phyloP scores from a whole-genome alignment of 2,329 filamentous ascomycete species.

The Sphaerulina vaccinii region DNA sequence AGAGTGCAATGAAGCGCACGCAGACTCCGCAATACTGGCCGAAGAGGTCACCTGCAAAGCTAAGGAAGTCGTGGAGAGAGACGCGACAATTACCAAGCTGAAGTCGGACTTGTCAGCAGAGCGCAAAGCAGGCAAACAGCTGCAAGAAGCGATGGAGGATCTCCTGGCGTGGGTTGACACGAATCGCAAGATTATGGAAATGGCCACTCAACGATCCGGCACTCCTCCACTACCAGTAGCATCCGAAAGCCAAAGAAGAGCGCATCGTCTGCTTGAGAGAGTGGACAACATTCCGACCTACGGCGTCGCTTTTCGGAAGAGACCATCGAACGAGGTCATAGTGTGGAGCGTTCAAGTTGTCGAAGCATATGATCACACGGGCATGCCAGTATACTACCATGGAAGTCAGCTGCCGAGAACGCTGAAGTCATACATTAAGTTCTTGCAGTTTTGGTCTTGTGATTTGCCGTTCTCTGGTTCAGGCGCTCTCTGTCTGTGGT shows the following conservation, averaged over 20 bases:
- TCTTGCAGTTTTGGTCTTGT: constrained; percentile 9
- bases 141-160: constrained; percentile 10
- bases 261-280: background rate
- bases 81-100: background rate
- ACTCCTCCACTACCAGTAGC: background rate
- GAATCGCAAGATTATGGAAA: no score
- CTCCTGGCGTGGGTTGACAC: constrained; percentile 7
- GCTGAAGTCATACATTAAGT: constrained; percentile 8
- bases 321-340: background rate
- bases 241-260: background rate
- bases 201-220: background rate
- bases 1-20: constrained; percentile 2
- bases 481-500: constrained; percentile 3
- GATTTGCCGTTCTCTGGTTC: background rate
- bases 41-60: constrained; percentile 1
- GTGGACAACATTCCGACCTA: constrained; percentile 6
- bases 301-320: constrained; percentile 2
- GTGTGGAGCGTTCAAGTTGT: constrained; percentile 11
- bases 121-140: constrained; percentile 8
- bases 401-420: constrained; percentile 6
- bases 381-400: constrained; percentile 5
- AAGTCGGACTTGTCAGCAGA: background rate
- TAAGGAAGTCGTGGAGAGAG: constrained; percentile 1
- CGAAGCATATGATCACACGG: background rate
- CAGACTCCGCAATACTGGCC: constrained; percentile 3